Conservation (phyloP, 192 early-diverging fungal species). For the Borealophlyctis nickersoniae region DNA sequence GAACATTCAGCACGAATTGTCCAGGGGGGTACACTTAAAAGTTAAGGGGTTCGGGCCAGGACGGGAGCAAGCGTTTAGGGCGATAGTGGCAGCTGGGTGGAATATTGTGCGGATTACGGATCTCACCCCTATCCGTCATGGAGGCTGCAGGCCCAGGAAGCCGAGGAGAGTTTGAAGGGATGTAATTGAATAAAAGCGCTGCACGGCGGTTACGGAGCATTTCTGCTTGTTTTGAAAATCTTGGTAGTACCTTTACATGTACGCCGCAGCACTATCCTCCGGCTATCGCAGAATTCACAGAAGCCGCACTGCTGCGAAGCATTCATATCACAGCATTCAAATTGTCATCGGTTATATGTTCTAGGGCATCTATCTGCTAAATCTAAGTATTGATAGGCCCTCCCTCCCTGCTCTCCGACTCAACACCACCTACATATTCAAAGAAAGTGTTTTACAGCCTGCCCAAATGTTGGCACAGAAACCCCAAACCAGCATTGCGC, state of each 20-base stretch:
- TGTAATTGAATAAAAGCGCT: no score
- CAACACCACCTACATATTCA: slow-evolving; percentile 22
- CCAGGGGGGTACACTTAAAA: slow-evolving; percentile 69
- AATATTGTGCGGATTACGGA: slow-evolving; percentile 74
- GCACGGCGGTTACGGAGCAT: no score
- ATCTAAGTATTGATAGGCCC: slow-evolving; percentile 28
- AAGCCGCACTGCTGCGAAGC: no score
- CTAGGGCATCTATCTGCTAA: neutral
- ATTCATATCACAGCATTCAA: no score
- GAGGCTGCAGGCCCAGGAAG: slow-evolving; percentile 88
- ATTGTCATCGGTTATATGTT: no score
- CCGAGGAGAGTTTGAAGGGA: slow-evolving; percentile 75
- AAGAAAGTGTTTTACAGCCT: neutral
- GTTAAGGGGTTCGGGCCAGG: slow-evolving; percentile 91
- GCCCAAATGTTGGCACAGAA: neutral
- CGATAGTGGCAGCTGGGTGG: slow-evolving; percentile 75
- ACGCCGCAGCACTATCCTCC: no score
- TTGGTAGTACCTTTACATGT: no score
- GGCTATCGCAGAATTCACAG: no score
- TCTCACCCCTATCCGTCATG: slow-evolving; percentile 86
- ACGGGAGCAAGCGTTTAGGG: slow-evolving; percentile 87
- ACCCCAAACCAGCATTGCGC: neutral
- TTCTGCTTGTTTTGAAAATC: no score
- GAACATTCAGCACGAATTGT: slow-evolving; percentile 39
- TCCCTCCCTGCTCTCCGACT: slow-evolving; percentile 35